Evolutionary conservation across 129 eudicot genomes (phyloP), one percentile per base, ranked within the genome.

Genomic region (Erigeron canadensis): DNA sequence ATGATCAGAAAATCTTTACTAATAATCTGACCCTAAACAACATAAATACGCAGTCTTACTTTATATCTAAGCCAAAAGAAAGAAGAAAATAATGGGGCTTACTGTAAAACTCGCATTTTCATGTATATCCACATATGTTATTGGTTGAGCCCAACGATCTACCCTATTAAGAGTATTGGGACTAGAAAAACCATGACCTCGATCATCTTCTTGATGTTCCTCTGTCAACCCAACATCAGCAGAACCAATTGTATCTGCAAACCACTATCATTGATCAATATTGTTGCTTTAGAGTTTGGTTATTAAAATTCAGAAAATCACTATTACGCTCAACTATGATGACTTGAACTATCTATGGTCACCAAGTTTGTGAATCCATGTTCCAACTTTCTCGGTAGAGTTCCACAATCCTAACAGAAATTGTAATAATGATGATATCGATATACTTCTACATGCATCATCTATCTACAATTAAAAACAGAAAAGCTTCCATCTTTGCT

Each of bases 111-210:
- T 82, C 38, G 87, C 80, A 51, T 80, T 77, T 79, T 94, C 97
- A 45, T 82, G 83, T 48, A 90, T 40, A 54, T 82, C 98, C 69
- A 94, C 80, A 41, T 87, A 94, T 28, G 97, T 94, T 76, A 94
- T 86, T 15, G 98, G 97, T 69, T 94, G 97, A 54, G 96, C 86
- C 98, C 98, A 94, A 58, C 96, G 86, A 80, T 85, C 81, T 17
- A 77, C 89, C 67, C 97, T 78, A 22, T 80, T 88, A 37, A 84
- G 84, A 50, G 79, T 76, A 68, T 82, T 84, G 45, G 87, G 75
- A 38, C 77, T 81, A 54, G 88, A 84, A 18, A 87, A 65, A 44
- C 98, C 98, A 86, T 89, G 95, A 59, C 98, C 96, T 74, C 94
- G 87, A 67, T 94, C 95, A 82, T 89, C 91, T 71, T 84, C 96